A percentile compares a stretch with the other conserved stretches of the same genome.
Evolutionary conservation across 2,329 filamentous ascomycete species (phyloP).

Genomic region (Fusarium xylarioides): DNA sequence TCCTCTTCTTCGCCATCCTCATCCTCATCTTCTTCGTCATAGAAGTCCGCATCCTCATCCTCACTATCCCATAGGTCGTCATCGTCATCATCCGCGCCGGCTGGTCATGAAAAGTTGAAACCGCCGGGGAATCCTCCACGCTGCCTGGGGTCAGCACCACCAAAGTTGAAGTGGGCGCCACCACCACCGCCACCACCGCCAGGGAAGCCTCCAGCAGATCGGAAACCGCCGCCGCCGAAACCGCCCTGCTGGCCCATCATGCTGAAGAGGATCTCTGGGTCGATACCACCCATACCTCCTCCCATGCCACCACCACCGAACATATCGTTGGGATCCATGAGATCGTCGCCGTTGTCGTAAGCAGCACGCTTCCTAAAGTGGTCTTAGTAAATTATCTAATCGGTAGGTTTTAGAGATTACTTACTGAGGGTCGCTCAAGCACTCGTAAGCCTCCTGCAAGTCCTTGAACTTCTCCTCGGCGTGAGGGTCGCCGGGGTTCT

Average conservation of each 20-base stretch:
- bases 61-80: slow-evolving; percentile 46
- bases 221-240: slow-evolving; percentile 64
- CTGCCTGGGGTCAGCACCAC: slow-evolving; percentile 47
- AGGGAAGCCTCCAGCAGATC: slow-evolving; percentile 61
- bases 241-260: slow-evolving; percentile 78
- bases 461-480: slow-evolving; percentile 97
- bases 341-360: slow-evolving; percentile 92
- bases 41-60: slow-evolving; percentile 42
- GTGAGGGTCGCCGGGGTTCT: slow-evolving; percentile 86
- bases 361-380: slow-evolving; percentile 77
- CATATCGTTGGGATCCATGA: slow-evolving; percentile 88
- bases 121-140: slow-evolving; percentile 51
- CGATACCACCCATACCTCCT: slow-evolving; percentile 74
- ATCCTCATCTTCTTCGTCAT: slow-evolving; percentile 38
- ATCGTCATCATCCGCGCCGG: slow-evolving; percentile 50
- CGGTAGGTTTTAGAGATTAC: slow-evolving; percentile 47
- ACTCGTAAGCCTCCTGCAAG: slow-evolving; percentile 96
- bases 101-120: slow-evolving; percentile 61
- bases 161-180: slow-evolving; percentile 68
- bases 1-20: slow-evolving; percentile 37
- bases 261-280: slow-evolving; percentile 81
- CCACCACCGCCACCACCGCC: slow-evolving; percentile 53
- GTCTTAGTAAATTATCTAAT: slow-evolving; percentile 47
- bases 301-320: slow-evolving; percentile 75
- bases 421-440: slow-evolving; percentile 90